phyloP scores from a whole-genome alignment of 2,329 filamentous ascomycete species.

The Thyridium curvatum region DNA sequence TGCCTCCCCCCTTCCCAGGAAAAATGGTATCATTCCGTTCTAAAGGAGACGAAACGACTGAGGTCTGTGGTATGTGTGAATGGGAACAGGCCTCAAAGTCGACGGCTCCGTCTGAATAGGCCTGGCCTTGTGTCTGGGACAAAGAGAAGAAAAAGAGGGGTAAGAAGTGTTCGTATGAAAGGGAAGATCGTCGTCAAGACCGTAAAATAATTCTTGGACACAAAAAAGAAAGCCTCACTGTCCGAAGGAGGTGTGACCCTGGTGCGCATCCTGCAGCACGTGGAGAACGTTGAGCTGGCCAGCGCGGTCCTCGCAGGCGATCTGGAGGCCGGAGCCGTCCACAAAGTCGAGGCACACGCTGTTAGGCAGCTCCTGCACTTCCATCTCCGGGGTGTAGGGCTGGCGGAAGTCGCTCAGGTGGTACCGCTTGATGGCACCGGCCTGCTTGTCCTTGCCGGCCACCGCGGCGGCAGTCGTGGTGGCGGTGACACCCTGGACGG shows the following conservation, averaged over 20 bases:
- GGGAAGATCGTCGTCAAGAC: background rate
- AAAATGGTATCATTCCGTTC: no score
- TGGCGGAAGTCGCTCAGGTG: slow-evolving; percentile 77
- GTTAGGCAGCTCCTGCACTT: slow-evolving; percentile 87
- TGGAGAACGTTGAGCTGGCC: slow-evolving; percentile 50
- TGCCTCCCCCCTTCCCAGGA: no score
- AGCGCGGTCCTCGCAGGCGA: slow-evolving; percentile 56
- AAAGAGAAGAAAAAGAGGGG: background rate
- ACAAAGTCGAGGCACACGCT: slow-evolving; percentile 62
- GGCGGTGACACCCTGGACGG: slow-evolving; percentile 49
- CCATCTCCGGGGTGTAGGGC: slow-evolving; percentile 81
- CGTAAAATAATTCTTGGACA: background rate
- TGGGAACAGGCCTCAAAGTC: no score
- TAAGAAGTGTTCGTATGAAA: background rate
- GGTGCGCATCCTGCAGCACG: slow-evolving; percentile 35
- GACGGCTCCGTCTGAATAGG: no score
- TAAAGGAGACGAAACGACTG: no score
- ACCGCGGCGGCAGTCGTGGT: slow-evolving; percentile 18
- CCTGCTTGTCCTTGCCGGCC: slow-evolving; percentile 42
- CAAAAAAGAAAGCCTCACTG: slow-evolving; percentile 14
- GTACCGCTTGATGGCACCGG: slow-evolving; percentile 61
- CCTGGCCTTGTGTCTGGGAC: no score
- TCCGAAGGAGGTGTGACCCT: slow-evolving; percentile 23
- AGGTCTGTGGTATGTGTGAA: no score
- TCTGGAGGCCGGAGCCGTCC: slow-evolving; percentile 54